These are phyloP conservation scores for Lactifluus subvellereus DNA, from an alignment of 768 basidiomycete genomes.

Conservation along the genomic window DNA sequence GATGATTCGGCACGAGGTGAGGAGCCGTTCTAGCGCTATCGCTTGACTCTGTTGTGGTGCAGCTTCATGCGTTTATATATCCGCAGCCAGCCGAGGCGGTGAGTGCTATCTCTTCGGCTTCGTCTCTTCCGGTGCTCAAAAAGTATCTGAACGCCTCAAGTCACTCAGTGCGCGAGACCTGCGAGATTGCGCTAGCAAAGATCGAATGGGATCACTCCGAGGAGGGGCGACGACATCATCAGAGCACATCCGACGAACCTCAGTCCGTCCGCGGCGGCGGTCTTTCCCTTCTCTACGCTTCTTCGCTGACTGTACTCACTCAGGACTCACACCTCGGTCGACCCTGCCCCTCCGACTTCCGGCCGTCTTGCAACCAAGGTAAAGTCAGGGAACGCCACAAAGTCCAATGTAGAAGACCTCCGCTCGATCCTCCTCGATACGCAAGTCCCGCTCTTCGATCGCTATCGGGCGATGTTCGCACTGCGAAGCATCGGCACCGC, in stretches of 20 bases:
- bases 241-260: conserved; percentile 30
- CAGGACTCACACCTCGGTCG: conserved; percentile 76
- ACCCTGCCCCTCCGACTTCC: conserved; percentile 82
- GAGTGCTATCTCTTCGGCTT: conserved; percentile 77
- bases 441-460: conserved; percentile 71
- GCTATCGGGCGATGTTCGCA: conserved; percentile 98
- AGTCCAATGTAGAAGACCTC: conserved; percentile 47
- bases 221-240: conserved; percentile 51
- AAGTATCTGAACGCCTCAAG: conserved; percentile 68
- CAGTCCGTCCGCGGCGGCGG: conserved; percentile 34
- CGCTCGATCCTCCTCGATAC: conserved; percentile 59
- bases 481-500: conserved; percentile 87
- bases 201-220: conserved; percentile 87
- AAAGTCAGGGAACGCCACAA: conserved; percentile 45
- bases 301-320: neutral
- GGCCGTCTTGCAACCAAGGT: conserved; percentile 50
- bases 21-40: conserved; percentile 22
- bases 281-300: neutral
- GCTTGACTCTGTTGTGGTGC: neutral
- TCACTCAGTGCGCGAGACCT: conserved; percentile 84
- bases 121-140: conserved; percentile 62
- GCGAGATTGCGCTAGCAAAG: conserved; percentile 94
- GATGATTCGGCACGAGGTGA: conserved; percentile 96
- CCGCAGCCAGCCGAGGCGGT: conserved; percentile 94
- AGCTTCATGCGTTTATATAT: neutral